Base-by-base conservation (phyloP, 129 eudicot species). In the Logfia minima region DNA sequence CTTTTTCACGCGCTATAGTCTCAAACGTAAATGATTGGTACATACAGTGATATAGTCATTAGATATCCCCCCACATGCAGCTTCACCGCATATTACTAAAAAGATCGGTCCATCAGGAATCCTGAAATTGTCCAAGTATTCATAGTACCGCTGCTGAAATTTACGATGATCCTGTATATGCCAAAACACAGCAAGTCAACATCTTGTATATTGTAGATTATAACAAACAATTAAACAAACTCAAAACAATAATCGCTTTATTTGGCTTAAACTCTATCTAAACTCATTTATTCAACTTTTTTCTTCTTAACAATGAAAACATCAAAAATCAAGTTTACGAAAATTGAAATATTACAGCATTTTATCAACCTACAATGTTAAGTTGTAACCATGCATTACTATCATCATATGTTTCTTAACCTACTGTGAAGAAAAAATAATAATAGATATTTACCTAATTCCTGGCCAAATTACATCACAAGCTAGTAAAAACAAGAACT, bases 61-160 rank as follows among this genome's bases (percentile, higher is more conserved):
- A n/a, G 86, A 21, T 80, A 95, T 95, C 75, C 99, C 99, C 43
- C 61, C 75, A 85, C 99, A 95, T 9, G 87, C 86, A 85, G 94
- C 71, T 88, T 95, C 99, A 39, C 99, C 99, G 59, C 97, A 89
- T 32, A 95, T 91, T 75, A 79, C 82, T 79, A 95, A 83, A 79
- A 95, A 95, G 34, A 95, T 86, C 6, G 97, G 99, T 52, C 99
- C 96, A 84, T 88, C 90, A 64, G 97, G 97, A 53, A 71, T 68
- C 51, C 92, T 86, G 71, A 95, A 91, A 29, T 88, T 37, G 62
- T 95, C 96, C 70, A 86, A 85, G 82, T 81, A 89, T 75, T 91
- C 94, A 81, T 89, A 91, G 56, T 91, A 91, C 18, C 99, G 80
- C 79, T 95, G 99, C n/a, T 62, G 72, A 81, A 95, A 95, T 76